Evolutionary conservation across 2,329 filamentous ascomycete genomes (phyloP).

Genomic region (Cladosporium sp.): DNA sequence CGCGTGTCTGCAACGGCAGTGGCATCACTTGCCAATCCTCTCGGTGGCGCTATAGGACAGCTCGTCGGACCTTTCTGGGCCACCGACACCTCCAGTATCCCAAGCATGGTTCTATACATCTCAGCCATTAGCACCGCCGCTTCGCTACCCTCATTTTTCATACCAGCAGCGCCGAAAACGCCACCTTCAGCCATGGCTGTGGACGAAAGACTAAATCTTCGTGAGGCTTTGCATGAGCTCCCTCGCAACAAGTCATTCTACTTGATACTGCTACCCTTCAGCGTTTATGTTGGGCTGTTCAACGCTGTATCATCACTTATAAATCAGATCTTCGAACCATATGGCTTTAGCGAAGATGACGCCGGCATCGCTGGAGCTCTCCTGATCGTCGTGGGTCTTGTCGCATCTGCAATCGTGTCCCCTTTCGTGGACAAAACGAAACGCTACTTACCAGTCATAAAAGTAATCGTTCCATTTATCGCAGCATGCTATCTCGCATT

Average conservation of each 20-base stretch:
- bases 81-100: constrained; percentile 59
- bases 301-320: constrained; percentile 84
- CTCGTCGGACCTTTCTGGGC: constrained; percentile 79
- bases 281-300: constrained; percentile 85
- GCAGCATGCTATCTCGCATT: constrained; percentile 66
- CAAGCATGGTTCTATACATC: constrained; percentile 66
- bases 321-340: constrained; percentile 84
- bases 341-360: constrained; percentile 76
- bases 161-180: constrained; percentile 71
- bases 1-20: constrained; percentile 84
- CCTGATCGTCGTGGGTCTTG: constrained; percentile 82
- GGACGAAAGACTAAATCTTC: constrained; percentile 49
- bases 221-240: constrained; percentile 47
- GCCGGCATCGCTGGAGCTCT: constrained; percentile 87
- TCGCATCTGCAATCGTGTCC: constrained; percentile 69
- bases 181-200: constrained; percentile 67
- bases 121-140: constrained; percentile 52
- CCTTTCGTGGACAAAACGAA: constrained; percentile 85
- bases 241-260: constrained; percentile 66
- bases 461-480: constrained; percentile 69
- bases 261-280: constrained; percentile 76
- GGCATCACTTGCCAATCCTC: constrained; percentile 79
- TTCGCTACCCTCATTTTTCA: constrained; percentile 72
- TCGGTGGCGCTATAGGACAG: constrained; percentile 85
- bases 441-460: constrained; percentile 68